phyloP scores from a whole-genome alignment of 495 filamentous ascomycete species.

The Penicillium flavigenum region DNA sequence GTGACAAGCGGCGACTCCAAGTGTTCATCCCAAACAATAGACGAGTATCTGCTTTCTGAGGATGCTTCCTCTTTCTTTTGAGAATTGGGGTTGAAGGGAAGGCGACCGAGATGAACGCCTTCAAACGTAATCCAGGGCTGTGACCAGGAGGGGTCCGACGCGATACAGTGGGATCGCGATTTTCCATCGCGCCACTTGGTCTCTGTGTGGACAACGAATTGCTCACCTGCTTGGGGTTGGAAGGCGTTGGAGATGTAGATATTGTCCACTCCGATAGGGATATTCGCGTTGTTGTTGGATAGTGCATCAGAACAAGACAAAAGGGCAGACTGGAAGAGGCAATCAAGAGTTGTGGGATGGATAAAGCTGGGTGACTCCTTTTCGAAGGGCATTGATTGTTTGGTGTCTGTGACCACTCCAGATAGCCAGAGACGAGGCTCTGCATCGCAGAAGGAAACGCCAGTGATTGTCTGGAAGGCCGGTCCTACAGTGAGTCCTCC shows the following conservation, averaged over 20 bases:
- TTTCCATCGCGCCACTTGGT: slow-evolving; percentile 18
- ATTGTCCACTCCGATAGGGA: slow-evolving; percentile 26
- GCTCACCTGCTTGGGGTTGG: slow-evolving; percentile 18
- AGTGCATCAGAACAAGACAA: slow-evolving; percentile 23
- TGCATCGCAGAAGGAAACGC: slow-evolving; percentile 21
- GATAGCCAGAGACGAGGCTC: slow-evolving; percentile 23
- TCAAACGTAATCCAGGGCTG: slow-evolving; percentile 24
- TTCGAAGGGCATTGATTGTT: slow-evolving; percentile 23
- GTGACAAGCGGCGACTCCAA: slow-evolving; percentile 21
- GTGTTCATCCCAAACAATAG: slow-evolving; percentile 24
- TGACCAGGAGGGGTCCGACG: slow-evolving; percentile 20
- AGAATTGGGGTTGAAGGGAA: slow-evolving; percentile 23
- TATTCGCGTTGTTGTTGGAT: slow-evolving; percentile 19
- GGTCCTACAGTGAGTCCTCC: slow-evolving; percentile 30
- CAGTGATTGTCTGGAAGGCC: slow-evolving; percentile 23
- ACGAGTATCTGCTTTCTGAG: slow-evolving; percentile 21
- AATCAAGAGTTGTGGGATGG: slow-evolving; percentile 39
- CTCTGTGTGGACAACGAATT: slow-evolving; percentile 22
- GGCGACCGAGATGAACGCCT: slow-evolving; percentile 25
- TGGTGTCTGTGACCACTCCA: slow-evolving; percentile 25
- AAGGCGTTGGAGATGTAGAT: slow-evolving; percentile 22
- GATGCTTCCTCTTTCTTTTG: slow-evolving; percentile 14
- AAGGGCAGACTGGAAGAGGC: slow-evolving; percentile 32
- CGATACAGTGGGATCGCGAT: slow-evolving; percentile 21
- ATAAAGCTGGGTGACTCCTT: slow-evolving; percentile 25